Percentiles rank a stretch among this genome's conserved stretches.
Conservation (phyloP, 768 basidiomycete genomes). For the Hysterangium stoloniferum region DNA sequence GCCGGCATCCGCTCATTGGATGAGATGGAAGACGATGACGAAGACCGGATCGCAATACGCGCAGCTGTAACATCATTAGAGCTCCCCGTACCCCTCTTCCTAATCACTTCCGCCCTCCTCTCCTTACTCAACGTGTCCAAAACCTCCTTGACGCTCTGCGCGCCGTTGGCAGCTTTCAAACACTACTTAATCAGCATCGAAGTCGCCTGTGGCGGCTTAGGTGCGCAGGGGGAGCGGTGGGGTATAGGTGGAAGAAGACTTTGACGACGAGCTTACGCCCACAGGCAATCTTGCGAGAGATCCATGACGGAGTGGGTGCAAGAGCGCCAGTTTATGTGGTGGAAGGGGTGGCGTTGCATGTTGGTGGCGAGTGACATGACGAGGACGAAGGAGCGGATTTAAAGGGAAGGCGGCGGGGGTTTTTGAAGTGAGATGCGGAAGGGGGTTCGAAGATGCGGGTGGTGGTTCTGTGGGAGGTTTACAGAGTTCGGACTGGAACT, state of each 20-base stretch:
- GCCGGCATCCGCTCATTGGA: no score
- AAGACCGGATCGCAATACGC: no score
- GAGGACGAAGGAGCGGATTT: no score
- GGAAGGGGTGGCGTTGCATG: constrained; percentile 34
- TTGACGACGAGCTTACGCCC: constrained; percentile 22
- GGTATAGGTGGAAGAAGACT: no score
- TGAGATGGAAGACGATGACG: no score
- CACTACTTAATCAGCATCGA: constrained; percentile 67
- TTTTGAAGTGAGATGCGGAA: no score
- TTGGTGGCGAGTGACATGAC: constrained; percentile 9
- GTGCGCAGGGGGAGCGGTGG: constrained; percentile 16
- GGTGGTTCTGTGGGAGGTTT: no score
- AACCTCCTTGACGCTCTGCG: constrained; percentile 59
- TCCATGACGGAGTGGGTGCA: no score
- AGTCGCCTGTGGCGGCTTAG: constrained; percentile 38
- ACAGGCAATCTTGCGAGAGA: constrained; percentile 21
- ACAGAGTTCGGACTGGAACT: neutral
- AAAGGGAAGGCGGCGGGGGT: no score
- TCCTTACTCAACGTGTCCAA: constrained; percentile 64
- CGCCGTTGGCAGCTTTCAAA: constrained; percentile 64
- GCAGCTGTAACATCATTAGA: no score
- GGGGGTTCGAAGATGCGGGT: no score
- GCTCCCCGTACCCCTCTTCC: constrained; percentile 41
- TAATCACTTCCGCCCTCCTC: constrained; percentile 62
- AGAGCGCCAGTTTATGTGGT: no score